Evolutionary conservation across 208 protist genomes (phyloP).

Genomic region (Crithidia fasciculata): DNA sequence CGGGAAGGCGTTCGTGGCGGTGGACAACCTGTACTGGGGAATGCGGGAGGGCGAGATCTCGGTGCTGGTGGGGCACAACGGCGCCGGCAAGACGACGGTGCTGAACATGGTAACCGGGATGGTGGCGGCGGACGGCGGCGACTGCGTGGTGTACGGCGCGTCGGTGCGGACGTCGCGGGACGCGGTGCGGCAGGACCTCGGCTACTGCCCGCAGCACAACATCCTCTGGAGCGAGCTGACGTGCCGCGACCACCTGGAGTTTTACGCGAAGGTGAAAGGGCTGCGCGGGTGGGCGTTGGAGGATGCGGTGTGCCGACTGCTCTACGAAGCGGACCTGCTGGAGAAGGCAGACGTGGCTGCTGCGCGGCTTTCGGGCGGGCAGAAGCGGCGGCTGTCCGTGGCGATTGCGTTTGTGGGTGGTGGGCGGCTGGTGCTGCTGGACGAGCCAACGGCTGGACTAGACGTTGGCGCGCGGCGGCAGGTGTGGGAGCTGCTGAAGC

Average conservation of each 20-base stretch:
- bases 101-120: conserved; percentile 84
- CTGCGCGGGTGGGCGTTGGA: conserved; percentile 43
- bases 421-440: conserved; percentile 78
- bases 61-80: conserved; percentile 85
- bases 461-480: conserved; percentile 74
- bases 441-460: conserved; percentile 91
- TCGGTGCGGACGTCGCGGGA: conserved; percentile 59
- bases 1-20: conserved; percentile 48
- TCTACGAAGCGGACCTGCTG: conserved; percentile 58
- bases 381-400: conserved; percentile 87
- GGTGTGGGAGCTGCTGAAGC: conserved; percentile 72
- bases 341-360: conserved; percentile 51
- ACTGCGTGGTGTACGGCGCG: conserved; percentile 72
- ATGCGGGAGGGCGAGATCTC: conserved; percentile 74
- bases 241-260: conserved; percentile 88
- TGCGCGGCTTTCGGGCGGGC: conserved; percentile 67
- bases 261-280: conserved; percentile 90
- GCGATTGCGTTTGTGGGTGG: conserved; percentile 84
- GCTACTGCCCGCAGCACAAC: conserved; percentile 63
- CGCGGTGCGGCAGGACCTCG: conserved; percentile 71
- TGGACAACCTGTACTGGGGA: conserved; percentile 79
- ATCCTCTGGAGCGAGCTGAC: conserved; percentile 81
- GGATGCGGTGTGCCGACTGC: conserved; percentile 36
- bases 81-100: conserved; percentile 85
- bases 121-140: conserved; percentile 53